phyloP scores from a whole-genome alignment of 768 basidiomycete species.

The Pleurotus giganteus region DNA sequence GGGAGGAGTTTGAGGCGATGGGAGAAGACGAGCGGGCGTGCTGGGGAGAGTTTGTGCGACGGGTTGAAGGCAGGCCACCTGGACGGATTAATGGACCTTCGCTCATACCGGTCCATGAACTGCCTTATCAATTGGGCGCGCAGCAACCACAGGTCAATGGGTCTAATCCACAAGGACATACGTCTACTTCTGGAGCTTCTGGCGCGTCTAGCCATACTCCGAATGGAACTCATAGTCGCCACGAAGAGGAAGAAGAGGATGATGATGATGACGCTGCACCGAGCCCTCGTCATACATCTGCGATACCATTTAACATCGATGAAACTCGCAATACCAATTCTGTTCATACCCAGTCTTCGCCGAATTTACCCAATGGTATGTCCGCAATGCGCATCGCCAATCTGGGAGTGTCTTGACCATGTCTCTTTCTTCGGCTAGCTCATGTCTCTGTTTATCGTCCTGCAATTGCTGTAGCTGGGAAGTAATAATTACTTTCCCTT shows the following conservation, averaged over 20 bases:
- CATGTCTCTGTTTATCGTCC: background rate
- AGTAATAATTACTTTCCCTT: background rate
- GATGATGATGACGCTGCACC: background rate
- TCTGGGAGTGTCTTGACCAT: background rate
- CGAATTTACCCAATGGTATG: background rate
- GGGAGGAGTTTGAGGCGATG: constrained; percentile 54
- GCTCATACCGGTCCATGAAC: constrained; percentile 11
- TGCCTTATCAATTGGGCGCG: constrained; percentile 3
- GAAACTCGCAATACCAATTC: background rate
- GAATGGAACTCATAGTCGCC: background rate
- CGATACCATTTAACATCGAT: background rate
- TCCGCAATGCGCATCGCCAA: background rate
- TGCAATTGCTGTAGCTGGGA: constrained; percentile 2
- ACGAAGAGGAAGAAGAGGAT: background rate
- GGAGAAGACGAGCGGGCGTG: constrained; percentile 54
- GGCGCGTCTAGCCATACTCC: background rate
- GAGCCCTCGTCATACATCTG: background rate
- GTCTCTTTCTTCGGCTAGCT: background rate
- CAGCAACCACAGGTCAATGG: constrained; percentile 1
- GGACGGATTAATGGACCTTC: constrained; percentile 6
- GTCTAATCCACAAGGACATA: background rate
- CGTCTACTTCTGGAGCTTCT: background rate
- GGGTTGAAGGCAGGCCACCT: constrained; percentile 51
- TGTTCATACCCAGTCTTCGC: background rate
- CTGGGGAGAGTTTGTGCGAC: constrained; percentile 69